Conservation (phyloP, 2,329 filamentous ascomycete species). For the Juglanconis oblonga region DNA sequence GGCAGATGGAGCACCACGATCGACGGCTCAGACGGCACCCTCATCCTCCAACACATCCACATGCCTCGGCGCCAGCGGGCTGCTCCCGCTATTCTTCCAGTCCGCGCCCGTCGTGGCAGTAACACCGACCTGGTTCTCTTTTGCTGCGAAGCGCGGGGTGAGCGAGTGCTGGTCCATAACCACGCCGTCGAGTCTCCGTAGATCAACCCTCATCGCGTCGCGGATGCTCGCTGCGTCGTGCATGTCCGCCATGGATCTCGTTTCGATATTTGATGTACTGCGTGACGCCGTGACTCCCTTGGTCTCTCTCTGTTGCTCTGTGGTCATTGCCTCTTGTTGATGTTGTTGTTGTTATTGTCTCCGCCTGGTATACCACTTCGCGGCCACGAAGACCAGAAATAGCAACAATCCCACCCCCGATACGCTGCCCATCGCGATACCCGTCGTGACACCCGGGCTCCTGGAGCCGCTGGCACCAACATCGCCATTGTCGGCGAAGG, state of each 20-base stretch:
- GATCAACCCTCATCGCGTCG: not conserved
- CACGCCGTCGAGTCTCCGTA: not conserved
- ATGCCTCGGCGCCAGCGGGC: constrained; percentile 51
- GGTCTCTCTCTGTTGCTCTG: not conserved
- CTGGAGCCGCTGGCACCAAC: not conserved
- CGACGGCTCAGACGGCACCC: not conserved
- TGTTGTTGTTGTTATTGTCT: not conserved
- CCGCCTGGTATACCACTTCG: not conserved
- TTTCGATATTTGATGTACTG: not conserved
- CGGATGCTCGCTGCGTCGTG: not conserved
- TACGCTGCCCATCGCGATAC: constrained; percentile 5
- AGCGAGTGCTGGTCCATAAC: constrained; percentile 3
- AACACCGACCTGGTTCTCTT: not conserved
- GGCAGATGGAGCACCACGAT: constrained; percentile 1
- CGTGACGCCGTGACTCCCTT: not conserved
- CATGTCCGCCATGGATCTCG: not conserved
- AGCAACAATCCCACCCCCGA: constrained; percentile 1
- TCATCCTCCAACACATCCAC: constrained; percentile 57
- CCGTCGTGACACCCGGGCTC: not conserved
- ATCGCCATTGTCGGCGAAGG: not conserved
- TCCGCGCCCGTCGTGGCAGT: constrained; percentile 10
- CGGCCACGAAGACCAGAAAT: not conserved
- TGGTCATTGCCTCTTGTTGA: not conserved
- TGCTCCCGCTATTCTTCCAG: not conserved
- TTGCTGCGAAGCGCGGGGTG: not conserved